Evolutionary conservation across 192 early-diverging fungal species (phyloP).

Genomic region (Nowakowskiella sp.): DNA sequence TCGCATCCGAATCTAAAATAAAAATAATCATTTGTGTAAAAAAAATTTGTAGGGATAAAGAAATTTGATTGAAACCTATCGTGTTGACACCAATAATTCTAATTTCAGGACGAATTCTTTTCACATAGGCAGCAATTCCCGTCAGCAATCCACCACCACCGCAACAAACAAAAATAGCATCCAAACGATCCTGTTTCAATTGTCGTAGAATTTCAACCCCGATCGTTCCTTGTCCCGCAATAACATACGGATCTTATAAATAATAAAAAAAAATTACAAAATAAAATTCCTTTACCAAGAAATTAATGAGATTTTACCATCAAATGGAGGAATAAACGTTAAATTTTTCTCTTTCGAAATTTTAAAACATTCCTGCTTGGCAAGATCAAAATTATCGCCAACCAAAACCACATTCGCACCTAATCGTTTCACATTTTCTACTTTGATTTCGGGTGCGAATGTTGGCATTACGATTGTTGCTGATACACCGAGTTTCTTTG

Average conservation of each 20-base stretch:
- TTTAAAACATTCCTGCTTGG: slow-evolving; percentile 36
- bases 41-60: background rate
- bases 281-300: background rate
- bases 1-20: slow-evolving; percentile 31
- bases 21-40: slow-evolving; percentile 1
- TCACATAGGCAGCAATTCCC: slow-evolving; percentile 38
- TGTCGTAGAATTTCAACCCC: slow-evolving; percentile 44
- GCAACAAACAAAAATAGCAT: slow-evolving; percentile 42
- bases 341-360: slow-evolving; percentile 23
- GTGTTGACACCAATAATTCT: slow-evolving; percentile 45
- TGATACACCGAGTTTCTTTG: slow-evolving; percentile 36
- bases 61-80: background rate
- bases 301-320: slow-evolving; percentile 19
- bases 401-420: slow-evolving; percentile 36
- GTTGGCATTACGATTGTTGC: slow-evolving; percentile 44
- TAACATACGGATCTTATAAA: slow-evolving; percentile 27
- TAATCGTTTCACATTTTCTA: slow-evolving; percentile 35
- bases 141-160: slow-evolving; percentile 47
- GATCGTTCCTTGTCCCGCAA: slow-evolving; percentile 48
- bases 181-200: slow-evolving; percentile 25
- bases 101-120: slow-evolving; percentile 40
- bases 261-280: background rate
- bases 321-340: slow-evolving; percentile 38
- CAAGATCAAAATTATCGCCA: slow-evolving; percentile 44
- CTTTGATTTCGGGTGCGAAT: slow-evolving; percentile 45